Evolutionary conservation across 2,329 filamentous ascomycete genomes (phyloP), one percentile per base, ranked within the genome.

Genomic region (Colletotrichum paranaense): DNA sequence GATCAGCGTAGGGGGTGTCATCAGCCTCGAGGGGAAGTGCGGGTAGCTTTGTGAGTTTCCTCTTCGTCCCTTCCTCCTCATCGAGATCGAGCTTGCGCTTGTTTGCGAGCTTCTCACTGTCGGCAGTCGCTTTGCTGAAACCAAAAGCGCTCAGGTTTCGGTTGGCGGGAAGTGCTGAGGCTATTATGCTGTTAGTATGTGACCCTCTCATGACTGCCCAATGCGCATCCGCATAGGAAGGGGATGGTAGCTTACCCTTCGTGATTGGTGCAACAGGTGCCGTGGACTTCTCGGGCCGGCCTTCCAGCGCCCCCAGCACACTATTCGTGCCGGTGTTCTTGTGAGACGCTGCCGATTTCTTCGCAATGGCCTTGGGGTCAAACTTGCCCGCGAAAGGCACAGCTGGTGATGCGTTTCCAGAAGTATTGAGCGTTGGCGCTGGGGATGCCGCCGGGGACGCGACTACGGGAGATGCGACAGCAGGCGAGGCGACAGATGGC

Each of bases 1-100:
- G 88, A 79, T 89, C 88, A 78, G 86, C 88, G 81, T 91, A 89
- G 77, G 89, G 87, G 72, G 88, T 88, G 80, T 89, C 86, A 75
- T 92, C 89, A 74, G 87, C 89, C 79, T 92, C 90, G 67, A 94
- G 86, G 67, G 92, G 90, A 72, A 94, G 90, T 76, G 92, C 92
- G 71, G 96, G 95, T 74, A 99, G 91, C 84, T 95, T 97, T 80
- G 95, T 95, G 76, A 99, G 90, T 85, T 97, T 98, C 81, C 95
- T 94, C 79, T 94, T 92, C 2, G 92, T 93, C 38, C 91, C 92
- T 78, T 97, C 94, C 78, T 98, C 96, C 79, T 98, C 96, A 74
- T 94, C 95, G 77, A 98, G 92, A 77, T 95, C 92, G 26, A 97
- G 86, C 74, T 94, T 95, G 77, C 92, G 92, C 79, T 94, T 95